phyloP scores from a whole-genome alignment of 176 grass and related monocot genomes.

The Bolboschoenus planiculmis region DNA sequence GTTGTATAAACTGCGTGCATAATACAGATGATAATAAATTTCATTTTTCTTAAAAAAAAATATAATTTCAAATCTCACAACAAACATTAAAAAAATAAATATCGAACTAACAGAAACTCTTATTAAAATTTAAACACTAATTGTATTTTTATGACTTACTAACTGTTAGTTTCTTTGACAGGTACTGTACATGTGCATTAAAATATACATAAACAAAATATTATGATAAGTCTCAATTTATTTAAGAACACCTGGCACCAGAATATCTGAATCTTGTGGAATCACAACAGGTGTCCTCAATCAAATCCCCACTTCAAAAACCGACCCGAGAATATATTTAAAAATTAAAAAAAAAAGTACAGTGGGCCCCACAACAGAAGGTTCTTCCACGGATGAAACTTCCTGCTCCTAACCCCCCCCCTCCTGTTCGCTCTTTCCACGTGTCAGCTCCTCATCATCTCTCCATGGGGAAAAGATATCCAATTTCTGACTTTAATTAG shows the following conservation, averaged over 20 bases:
- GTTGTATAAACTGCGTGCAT: no score
- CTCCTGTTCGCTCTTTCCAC: not conserved
- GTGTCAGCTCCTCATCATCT: not conserved
- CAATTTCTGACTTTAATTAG: not conserved
- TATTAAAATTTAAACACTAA: no score
- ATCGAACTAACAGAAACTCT: no score
- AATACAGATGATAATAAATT: not conserved
- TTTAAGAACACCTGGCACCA: not conserved
- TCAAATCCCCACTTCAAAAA: not conserved
- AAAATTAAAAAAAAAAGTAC: not conserved
- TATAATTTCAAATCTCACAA: no score
- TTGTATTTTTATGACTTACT: not conserved
- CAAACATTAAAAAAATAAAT: no score
- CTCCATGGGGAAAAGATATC: not conserved
- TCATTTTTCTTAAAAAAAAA: no score
- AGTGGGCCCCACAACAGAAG: not conserved
- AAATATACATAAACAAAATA: not conserved
- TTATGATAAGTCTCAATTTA: not conserved
- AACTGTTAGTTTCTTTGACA: not conserved
- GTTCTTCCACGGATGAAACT: not conserved
- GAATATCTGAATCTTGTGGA: not conserved
- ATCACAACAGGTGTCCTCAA: constrained; percentile 13
- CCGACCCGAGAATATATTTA: not conserved
- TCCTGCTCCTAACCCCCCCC: not conserved
- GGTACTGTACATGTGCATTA: not conserved